These are phyloP conservation scores for Dactylellina haptotyla DNA, from an alignment of 2,329 filamentous ascomycete species.

Conservation along the genomic window DNA sequence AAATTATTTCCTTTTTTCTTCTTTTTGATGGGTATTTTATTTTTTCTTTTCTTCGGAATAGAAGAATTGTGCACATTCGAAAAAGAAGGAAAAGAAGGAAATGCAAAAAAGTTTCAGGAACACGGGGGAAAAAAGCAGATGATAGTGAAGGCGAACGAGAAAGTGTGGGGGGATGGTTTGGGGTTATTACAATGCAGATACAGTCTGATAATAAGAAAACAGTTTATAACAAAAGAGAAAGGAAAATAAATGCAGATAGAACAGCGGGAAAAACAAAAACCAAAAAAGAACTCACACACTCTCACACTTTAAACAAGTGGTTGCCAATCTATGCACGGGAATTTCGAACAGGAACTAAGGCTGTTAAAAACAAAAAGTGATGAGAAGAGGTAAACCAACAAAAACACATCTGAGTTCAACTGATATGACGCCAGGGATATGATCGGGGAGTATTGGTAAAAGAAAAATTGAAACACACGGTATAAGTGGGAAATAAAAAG, in stretches of 20 bases:
- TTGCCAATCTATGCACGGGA: slow-evolving; percentile 52
- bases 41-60: neutral
- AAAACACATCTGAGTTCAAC: slow-evolving; percentile 32
- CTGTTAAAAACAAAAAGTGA: slow-evolving; percentile 21
- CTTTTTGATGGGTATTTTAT: neutral
- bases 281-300: no score
- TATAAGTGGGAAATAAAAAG: slow-evolving; percentile 33
- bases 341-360: slow-evolving; percentile 23
- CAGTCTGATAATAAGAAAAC: slow-evolving; percentile 11
- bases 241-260: neutral
- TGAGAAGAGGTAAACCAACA: no score
- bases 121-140: neutral
- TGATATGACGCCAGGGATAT: slow-evolving; percentile 46
- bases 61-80: neutral
- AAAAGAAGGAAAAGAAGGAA: neutral
- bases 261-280: neutral
- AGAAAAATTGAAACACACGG: slow-evolving; percentile 13
- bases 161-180: neutral
- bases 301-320: no score
- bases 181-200: slow-evolving; percentile 21
- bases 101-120: neutral
- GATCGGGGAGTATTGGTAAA: slow-evolving; percentile 15
- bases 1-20: neutral
- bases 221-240: neutral
- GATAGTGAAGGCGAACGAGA: neutral